phyloP scores from a whole-genome alignment of 352 stramenopile species.

The Halophytophthora batemanensis region DNA sequence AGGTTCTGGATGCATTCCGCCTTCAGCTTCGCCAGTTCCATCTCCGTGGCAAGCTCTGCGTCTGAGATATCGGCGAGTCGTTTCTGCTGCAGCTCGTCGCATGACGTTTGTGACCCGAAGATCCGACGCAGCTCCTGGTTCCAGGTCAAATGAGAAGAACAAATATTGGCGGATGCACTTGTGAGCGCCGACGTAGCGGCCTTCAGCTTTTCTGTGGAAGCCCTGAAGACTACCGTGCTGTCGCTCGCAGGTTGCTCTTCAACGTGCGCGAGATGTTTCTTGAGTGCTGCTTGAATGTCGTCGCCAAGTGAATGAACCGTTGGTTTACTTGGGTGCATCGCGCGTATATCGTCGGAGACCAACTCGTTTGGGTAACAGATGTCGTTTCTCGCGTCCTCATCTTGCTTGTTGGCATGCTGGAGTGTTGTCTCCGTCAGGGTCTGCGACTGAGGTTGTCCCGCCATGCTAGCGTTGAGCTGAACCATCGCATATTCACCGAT shows the following conservation, averaged over 20 bases:
- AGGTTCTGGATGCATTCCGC: slow-evolving; percentile 18
- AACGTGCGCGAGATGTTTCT: no score
- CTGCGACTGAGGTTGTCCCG: no score
- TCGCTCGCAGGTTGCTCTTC: neutral
- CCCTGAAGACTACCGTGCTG: neutral
- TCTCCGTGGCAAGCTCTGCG: neutral
- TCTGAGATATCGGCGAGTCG: neutral
- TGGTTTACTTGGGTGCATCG: no score
- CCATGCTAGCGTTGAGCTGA: no score
- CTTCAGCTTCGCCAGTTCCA: slow-evolving; percentile 8
- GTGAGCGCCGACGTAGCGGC: slow-evolving; percentile 1
- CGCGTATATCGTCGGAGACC: no score
- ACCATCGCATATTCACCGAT: no score
- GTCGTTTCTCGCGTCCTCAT: no score
- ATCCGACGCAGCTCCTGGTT: slow-evolving; percentile 9
- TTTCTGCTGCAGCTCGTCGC: neutral
- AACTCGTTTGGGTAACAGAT: no score
- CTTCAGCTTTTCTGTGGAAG: neutral
- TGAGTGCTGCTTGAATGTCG: no score
- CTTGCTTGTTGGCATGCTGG: no score
- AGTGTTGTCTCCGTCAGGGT: no score
- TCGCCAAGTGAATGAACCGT: no score
- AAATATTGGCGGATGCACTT: slow-evolving; percentile 17
- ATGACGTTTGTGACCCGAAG: neutral
- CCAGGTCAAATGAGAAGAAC: slow-evolving; percentile 17